phyloP scores from a whole-genome alignment of 2,329 filamentous ascomycete species.

The Talaromyces pinophilus region DNA sequence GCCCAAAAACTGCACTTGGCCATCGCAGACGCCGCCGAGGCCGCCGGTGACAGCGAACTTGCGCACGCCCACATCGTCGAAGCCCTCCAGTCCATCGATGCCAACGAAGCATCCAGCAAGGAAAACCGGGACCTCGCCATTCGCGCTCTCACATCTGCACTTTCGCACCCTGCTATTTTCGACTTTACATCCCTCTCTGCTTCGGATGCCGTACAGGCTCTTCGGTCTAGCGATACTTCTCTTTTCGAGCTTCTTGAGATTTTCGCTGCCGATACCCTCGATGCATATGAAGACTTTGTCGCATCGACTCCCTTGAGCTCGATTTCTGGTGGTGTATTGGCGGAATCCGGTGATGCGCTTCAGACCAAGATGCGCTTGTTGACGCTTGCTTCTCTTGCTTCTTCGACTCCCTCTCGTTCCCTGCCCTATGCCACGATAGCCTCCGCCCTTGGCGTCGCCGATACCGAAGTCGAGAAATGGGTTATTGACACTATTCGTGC shows the following conservation, averaged over 20 bases:
- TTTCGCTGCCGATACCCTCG: slow-evolving; percentile 89
- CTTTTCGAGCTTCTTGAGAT: slow-evolving; percentile 93
- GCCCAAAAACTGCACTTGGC: slow-evolving; percentile 81
- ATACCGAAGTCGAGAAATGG: slow-evolving; percentile 93
- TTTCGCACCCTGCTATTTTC: slow-evolving; percentile 66
- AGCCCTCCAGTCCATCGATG: slow-evolving; percentile 75
- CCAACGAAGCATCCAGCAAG: slow-evolving; percentile 55
- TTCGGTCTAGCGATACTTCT: slow-evolving; percentile 78
- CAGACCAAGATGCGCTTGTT: slow-evolving; percentile 96
- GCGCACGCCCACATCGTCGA: slow-evolving; percentile 71
- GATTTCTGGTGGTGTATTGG: slow-evolving; percentile 82
- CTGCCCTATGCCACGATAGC: slow-evolving; percentile 85
- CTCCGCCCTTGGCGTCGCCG: slow-evolving; percentile 77
- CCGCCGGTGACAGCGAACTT: slow-evolving; percentile 74
- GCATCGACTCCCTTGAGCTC: slow-evolving; percentile 54
- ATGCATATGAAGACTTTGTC: slow-evolving; percentile 94
- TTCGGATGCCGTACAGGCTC: slow-evolving; percentile 77
- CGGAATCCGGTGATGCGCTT: slow-evolving; percentile 73
- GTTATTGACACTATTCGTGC: slow-evolving; percentile 97
- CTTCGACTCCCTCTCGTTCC: slow-evolving; percentile 78
- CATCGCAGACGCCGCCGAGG: slow-evolving; percentile 76
- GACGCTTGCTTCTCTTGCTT: slow-evolving; percentile 86
- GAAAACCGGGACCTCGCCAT: slow-evolving; percentile 62
- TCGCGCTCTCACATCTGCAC: slow-evolving; percentile 66
- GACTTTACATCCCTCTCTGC: slow-evolving; percentile 72